Conservation (phyloP, 768 basidiomycete species). For the Boletus pseudopeckii region DNA sequence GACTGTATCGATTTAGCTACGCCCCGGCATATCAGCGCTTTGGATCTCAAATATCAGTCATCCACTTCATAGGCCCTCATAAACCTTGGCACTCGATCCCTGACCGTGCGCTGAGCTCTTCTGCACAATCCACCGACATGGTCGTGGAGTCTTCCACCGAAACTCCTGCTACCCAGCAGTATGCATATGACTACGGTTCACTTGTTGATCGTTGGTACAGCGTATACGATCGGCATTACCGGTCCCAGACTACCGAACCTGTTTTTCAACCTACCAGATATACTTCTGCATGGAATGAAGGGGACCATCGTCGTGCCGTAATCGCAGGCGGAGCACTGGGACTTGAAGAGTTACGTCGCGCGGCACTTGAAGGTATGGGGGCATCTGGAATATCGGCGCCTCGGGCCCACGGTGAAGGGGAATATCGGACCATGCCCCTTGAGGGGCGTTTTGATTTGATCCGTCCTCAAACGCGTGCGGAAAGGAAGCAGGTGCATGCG, state of each 20-base stretch:
- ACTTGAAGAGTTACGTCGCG: constrained; percentile 38
- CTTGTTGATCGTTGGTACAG: constrained; percentile 90
- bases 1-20: constrained; percentile 54
- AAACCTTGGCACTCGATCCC: constrained; percentile 89
- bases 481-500: constrained; percentile 10
- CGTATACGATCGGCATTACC: constrained; percentile 86
- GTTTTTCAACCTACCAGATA: constrained; percentile 57
- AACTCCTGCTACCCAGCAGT: constrained; percentile 27
- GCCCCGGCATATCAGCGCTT: constrained; percentile 96
- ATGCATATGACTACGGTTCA: constrained; percentile 70
- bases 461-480: constrained; percentile 38
- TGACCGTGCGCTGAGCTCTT: constrained; percentile 59
- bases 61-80: constrained; percentile 94
- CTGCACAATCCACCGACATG: constrained; percentile 32
- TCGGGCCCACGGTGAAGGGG: constrained; percentile 49
- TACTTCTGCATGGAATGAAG: constrained; percentile 71
- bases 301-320: background rate
- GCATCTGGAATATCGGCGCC: constrained; percentile 7
- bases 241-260: constrained; percentile 47
- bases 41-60: constrained; percentile 77
- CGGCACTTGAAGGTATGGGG: constrained; percentile 31
- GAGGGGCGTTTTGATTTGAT: constrained; percentile 89
- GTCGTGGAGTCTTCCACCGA: constrained; percentile 22
- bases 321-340: constrained; percentile 32
- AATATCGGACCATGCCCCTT: constrained; percentile 78